Evolutionary conservation across 352 stramenopile genomes (phyloP), one percentile per base, ranked within the genome.

Genomic region (Pythium dissotocum): DNA sequence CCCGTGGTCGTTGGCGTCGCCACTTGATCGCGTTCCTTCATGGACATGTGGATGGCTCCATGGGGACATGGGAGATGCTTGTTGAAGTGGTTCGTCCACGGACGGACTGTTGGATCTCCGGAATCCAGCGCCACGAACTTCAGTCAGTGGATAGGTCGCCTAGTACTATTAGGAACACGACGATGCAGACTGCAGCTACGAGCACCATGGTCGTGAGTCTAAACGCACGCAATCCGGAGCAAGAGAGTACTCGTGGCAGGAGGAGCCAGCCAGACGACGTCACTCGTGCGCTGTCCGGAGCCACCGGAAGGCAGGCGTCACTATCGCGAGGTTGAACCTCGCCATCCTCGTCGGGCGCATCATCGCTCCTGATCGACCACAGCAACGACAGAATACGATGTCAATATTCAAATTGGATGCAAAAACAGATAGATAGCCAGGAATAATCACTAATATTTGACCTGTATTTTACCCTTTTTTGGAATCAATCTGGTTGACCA

Each of bases 1-100:
- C 55, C 55, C 55, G 40, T 49, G 40, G 6, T 1, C 0, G 14
- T 9, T 16, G 3, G 1, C 18, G 40, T 70, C 52, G 58, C 62
- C 62, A 74, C 36, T 63, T 74, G 68, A 74, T 74, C 58, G 62
- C 68, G 68, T 74, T 74, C 61, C 68, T 24, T 42, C n/a, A 63
- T 70, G 68, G 68, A 74, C 62, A 67, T 62, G 60, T 69, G 55
- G 67, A 63, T 66, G 16, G 40, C 13, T 24, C 40, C 14, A n/a
- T 13, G 40, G 18, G 40, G 40, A 49, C 40, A 24, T 49, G 40
- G 38, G 56, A 54, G 26, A 0, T n/a, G 30, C 33, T 56, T 30
- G 57, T 69, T 73, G 67, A 73, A 73, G 61, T 69, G 46, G 54
- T 28, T 65, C 26, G 54, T 36, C 18, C 16, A 30, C 33, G 21